A percentile compares a stretch with the other conserved stretches of the same genome.
phyloP scores from a whole-genome alignment of 2,329 filamentous ascomycete genomes.

The Paecilomyces sp. region DNA sequence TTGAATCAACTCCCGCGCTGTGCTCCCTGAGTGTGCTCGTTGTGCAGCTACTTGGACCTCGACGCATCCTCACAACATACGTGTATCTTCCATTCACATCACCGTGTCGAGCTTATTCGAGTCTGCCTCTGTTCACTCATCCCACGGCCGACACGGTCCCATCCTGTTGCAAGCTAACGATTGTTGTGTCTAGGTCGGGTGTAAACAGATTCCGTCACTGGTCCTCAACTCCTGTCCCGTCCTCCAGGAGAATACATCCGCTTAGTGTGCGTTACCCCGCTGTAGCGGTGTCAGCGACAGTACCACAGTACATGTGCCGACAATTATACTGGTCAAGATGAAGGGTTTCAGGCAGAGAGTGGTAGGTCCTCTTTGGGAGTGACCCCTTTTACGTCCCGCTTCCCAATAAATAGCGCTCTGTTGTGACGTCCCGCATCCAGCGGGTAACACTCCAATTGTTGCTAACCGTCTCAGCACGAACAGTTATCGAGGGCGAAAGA shows the following conservation, averaged over 20 bases:
- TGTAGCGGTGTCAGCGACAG: constrained; percentile 26
- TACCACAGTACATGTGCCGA: constrained; percentile 29
- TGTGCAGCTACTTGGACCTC: neutral
- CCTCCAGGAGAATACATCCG: constrained; percentile 17
- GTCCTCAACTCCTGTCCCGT: constrained; percentile 15
- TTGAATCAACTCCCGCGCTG: constrained; percentile 1
- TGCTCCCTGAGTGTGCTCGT: constrained; percentile 1
- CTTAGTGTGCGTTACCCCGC: constrained; percentile 27
- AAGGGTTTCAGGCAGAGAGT: constrained; percentile 97
- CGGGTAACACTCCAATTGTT: constrained; percentile 8
- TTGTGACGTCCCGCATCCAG: neutral
- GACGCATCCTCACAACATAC: neutral
- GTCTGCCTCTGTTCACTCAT: neutral
- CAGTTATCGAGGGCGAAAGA: constrained; percentile 91
- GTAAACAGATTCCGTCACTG: constrained; percentile 20
- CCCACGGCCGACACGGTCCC: neutral
- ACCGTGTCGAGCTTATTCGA: neutral
- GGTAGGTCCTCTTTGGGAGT: constrained; percentile 53
- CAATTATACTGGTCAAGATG: constrained; percentile 56
- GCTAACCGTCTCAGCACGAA: constrained; percentile 55
- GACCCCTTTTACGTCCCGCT: constrained; percentile 5
- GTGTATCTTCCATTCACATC: neutral
- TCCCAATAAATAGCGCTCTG: constrained; percentile 8
- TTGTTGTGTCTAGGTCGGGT: constrained; percentile 15
- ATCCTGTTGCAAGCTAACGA: neutral